Conservation (phyloP, 2,329 filamentous ascomycete species). For the Cryphonectria japonica region DNA sequence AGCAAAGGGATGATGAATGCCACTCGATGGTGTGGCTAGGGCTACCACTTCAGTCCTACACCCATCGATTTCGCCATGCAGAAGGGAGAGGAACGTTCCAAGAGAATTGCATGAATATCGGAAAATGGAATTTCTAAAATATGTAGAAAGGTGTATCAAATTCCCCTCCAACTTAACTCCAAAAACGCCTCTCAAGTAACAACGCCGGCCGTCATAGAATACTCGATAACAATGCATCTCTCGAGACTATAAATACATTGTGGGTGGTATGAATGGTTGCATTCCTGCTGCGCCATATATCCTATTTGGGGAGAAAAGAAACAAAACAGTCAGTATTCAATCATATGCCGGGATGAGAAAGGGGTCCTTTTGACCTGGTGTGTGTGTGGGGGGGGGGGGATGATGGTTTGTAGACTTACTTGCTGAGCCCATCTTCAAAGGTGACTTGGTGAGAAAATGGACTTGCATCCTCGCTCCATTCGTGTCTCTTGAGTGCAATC, state of each 20-base stretch:
- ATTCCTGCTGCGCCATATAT: conserved; percentile 13
- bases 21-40: conserved; percentile 8
- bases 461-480: conserved; percentile 13
- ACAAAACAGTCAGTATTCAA: no score
- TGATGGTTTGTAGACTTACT: background rate
- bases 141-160: background rate
- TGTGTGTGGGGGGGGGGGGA: background rate
- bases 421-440: conserved; percentile 25
- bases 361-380: no score
- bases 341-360: background rate
- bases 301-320: background rate
- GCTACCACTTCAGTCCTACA: no score
- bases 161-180: background rate
- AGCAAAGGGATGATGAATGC: conserved; percentile 3
- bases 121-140: background rate
- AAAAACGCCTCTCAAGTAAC: background rate
- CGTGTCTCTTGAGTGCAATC: conserved; percentile 26
- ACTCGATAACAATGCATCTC: background rate
- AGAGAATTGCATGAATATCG: background rate
- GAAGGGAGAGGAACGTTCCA: background rate
- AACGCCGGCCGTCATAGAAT: background rate
- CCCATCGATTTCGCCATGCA: no score
- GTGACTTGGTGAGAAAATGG: conserved; percentile 22
- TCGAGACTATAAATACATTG: conserved; percentile 18
- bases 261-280: conserved; percentile 24